phyloP scores from a whole-genome alignment of 2,329 filamentous ascomycete genomes.

The Colletotrichum siamense region DNA sequence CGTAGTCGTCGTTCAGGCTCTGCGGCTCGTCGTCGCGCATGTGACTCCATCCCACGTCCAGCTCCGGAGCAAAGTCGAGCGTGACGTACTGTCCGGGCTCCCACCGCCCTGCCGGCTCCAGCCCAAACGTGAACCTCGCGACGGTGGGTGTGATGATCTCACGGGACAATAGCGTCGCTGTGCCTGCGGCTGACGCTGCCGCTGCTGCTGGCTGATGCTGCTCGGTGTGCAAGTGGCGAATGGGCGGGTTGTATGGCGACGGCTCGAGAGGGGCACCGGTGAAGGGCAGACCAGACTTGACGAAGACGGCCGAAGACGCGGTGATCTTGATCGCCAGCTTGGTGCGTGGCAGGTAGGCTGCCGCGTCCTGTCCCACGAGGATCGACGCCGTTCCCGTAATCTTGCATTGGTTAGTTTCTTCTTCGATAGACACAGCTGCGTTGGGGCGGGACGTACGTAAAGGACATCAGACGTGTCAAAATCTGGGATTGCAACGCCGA shows the following conservation, averaged over 20 bases:
- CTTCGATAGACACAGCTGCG: neutral
- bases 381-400: constrained; percentile 73
- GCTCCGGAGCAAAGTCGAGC: constrained; percentile 71
- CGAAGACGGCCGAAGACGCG: constrained; percentile 65
- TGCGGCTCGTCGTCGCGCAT: constrained; percentile 84
- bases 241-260: constrained; percentile 81
- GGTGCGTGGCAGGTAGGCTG: constrained; percentile 67
- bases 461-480: constrained; percentile 76
- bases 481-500: constrained; percentile 76
- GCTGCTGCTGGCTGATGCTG: neutral
- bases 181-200: neutral
- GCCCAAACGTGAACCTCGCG: constrained; percentile 63
- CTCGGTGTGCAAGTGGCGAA: constrained; percentile 70
- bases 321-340: constrained; percentile 76
- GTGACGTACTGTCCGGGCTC: constrained; percentile 79
- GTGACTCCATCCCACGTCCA: constrained; percentile 78
- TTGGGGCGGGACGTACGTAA: constrained; percentile 48
- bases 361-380: constrained; percentile 68
- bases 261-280: constrained; percentile 62
- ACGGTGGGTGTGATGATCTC: constrained; percentile 70
- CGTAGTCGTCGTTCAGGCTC: constrained; percentile 83
- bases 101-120: constrained; percentile 51
- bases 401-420: constrained; percentile 9
- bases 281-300: constrained; percentile 71
- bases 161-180: constrained; percentile 64